A percentile compares a stretch with the other conserved stretches of the same genome.
Evolutionary conservation across 345 rosid genomes (phyloP).

Genomic region (Eucalyptus decipiens): DNA sequence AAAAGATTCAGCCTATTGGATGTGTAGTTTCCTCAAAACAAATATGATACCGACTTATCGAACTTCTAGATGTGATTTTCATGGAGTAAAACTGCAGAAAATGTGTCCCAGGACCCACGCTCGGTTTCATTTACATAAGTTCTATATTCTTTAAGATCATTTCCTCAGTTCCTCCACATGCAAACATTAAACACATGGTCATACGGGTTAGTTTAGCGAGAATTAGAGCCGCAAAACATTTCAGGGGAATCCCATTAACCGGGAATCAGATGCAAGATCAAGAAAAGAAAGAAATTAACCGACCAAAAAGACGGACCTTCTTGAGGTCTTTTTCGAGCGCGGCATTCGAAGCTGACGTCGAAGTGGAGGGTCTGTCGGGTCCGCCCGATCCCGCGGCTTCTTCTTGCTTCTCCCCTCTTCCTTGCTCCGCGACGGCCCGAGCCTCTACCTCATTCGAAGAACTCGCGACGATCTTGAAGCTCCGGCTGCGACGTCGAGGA

Average conservation of each 20-base stretch:
- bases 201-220: neutral
- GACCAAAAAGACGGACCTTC: constrained; percentile 31
- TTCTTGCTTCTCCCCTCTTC: neutral
- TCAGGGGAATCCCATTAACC: neutral
- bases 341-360: constrained; percentile 8
- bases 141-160: neutral
- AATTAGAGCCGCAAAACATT: neutral
- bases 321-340: constrained; percentile 63
- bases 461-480: constrained; percentile 17
- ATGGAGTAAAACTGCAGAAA: neutral
- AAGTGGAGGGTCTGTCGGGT: neutral
- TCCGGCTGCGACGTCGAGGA: neutral
- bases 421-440: constrained; percentile 12
- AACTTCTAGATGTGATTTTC: neutral
- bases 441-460: constrained; percentile 32
- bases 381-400: constrained; percentile 2
- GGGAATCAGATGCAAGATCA: neutral
- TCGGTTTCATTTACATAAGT: neutral
- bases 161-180: neutral
- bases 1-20: neutral
- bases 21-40: neutral
- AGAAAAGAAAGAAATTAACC: neutral
- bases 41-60: neutral
- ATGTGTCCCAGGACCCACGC: neutral
- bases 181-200: neutral